Evolutionary conservation across 371 early-diverging fungal species (phyloP), one percentile per base, ranked within the genome.

Genomic region (Batkoa obscura): DNA sequence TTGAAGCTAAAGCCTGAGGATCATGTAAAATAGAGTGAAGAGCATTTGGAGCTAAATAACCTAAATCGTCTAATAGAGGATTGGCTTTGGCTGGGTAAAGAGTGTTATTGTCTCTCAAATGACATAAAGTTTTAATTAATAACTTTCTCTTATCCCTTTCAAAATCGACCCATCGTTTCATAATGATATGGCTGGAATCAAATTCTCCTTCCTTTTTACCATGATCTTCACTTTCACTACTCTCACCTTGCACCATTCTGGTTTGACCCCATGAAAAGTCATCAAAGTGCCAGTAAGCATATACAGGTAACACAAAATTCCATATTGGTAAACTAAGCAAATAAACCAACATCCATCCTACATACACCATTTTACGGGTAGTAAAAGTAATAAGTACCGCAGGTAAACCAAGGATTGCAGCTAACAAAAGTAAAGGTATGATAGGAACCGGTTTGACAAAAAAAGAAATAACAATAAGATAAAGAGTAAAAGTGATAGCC

Each of bases 261-360:
- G 99, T 99, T 59, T 94, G 85, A 6, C 99, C 99, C 99, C 98
- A 99, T 2, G 84, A 81, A 62, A 99, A 97, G 64, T 99, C 97
- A 67, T 99, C 99, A 71, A 98, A 96, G 68, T 95, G 94, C 99
- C 99, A 98, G 71, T 83, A 99, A 5, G 98, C 92, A 63, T 99
- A 99, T 0, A 86, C 72, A 1, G 99, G 99, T 12, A 99, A 75
- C 8, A 93, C 81, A 67, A 92, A 87, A 67, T 95, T 95, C 97
- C 98, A 99, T n/a, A 99, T 82, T 3, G 95, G 95, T 47, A 97
- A 70, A 37, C 90, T 84, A 53, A 86, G 36, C 30, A 99, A 72
- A 65, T 98, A 99, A 39, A 97, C 78, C 38, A 93, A 35, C 86
- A 98, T 92, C 97, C 97, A 98, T 30, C 83, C 79, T 6, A 96